Conservation (phyloP, 2,329 filamentous ascomycete genomes). For the Colletotrichum liaoningense region DNA sequence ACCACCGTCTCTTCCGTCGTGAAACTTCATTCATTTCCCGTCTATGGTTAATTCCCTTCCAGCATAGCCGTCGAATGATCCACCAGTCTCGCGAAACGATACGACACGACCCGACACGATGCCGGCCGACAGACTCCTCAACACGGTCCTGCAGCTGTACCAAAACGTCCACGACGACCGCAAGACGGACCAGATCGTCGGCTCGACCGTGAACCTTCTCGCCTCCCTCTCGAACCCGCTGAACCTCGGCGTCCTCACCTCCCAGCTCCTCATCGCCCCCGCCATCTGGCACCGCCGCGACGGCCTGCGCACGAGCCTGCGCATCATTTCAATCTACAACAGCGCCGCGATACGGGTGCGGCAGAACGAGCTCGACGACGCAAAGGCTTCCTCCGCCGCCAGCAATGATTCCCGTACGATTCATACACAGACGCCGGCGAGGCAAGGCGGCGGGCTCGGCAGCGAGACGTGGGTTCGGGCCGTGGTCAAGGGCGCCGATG, state of each 20-base stretch:
- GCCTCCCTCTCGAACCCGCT: conserved; percentile 78
- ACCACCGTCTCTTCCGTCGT: neutral
- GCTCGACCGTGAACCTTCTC: conserved; percentile 75
- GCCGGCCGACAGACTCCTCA: conserved; percentile 75
- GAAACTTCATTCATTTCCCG: neutral
- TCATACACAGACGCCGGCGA: conserved; percentile 37
- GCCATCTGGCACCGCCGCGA: conserved; percentile 75
- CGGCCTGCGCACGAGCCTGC: conserved; percentile 71
- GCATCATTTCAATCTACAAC: conserved; percentile 78
- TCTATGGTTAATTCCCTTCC: too few species aligned
- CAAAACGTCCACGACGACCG: conserved; percentile 63
- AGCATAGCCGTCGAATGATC: neutral
- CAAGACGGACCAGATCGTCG: conserved; percentile 68
- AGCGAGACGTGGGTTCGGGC: conserved; percentile 68
- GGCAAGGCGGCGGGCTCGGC: conserved; percentile 55
- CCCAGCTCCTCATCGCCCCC: conserved; percentile 77
- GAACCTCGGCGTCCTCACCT: conserved; percentile 79
- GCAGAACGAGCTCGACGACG: conserved; percentile 56
- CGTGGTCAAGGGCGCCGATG: conserved; percentile 68
- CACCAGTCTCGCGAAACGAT: neutral
- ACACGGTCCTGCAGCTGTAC: conserved; percentile 71
- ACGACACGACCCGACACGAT: conserved; percentile 52
- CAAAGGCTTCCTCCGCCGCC: conserved; percentile 3
- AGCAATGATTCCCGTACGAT: conserved; percentile 36
- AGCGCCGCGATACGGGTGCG: conserved; percentile 69